Percentiles rank a stretch among this genome's conserved stretches.
Evolutionary conservation across 2,329 filamentous ascomycete species (phyloP).

Genomic region (Escovopsis weberi): DNA sequence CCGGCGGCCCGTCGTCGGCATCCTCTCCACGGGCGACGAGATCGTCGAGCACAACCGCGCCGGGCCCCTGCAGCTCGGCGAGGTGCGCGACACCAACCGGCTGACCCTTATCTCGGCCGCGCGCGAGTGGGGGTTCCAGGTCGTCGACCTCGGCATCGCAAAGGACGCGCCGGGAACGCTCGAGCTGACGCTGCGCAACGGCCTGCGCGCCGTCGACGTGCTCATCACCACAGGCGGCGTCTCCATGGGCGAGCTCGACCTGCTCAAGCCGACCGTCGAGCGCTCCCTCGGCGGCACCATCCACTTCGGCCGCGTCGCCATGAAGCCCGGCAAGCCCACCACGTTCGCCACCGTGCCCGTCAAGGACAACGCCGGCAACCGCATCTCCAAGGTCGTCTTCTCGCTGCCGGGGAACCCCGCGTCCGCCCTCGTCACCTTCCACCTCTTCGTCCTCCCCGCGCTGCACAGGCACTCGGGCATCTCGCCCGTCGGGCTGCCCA

Average conservation of each 20-base stretch:
- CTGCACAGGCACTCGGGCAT: conserved; percentile 66
- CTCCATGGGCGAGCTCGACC: conserved; percentile 93
- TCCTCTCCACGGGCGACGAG: conserved; percentile 90
- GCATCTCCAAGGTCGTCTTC: conserved; percentile 61
- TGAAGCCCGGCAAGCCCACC: conserved; percentile 97
- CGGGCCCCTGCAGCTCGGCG: conserved; percentile 53
- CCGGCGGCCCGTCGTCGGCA: conserved; percentile 62
- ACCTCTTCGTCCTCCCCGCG: conserved; percentile 83
- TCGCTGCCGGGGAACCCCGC: conserved; percentile 89
- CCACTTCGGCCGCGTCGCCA: conserved; percentile 87
- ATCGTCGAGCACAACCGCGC: conserved; percentile 61
- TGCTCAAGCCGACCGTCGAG: conserved; percentile 93
- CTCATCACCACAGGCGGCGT: conserved; percentile 89
- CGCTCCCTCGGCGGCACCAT: conserved; percentile 79
- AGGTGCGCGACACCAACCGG: conserved; percentile 88
- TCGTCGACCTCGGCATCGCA: conserved; percentile 75
- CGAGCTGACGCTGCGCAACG: conserved; percentile 62
- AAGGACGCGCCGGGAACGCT: conserved; percentile 58
- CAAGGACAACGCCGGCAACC: conserved; percentile 42
- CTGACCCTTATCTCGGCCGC: conserved; percentile 74
- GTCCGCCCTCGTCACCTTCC: conserved; percentile 81
- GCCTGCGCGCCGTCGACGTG: conserved; percentile 60
- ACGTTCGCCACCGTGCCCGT: conserved; percentile 83
- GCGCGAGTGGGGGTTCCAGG: conserved; percentile 58
- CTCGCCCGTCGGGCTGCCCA: conserved; percentile 52